A percentile compares a stretch with the other conserved stretches of the same genome.
Conservation (phyloP, 306 rosid species). For the Dryas octopetala region DNA sequence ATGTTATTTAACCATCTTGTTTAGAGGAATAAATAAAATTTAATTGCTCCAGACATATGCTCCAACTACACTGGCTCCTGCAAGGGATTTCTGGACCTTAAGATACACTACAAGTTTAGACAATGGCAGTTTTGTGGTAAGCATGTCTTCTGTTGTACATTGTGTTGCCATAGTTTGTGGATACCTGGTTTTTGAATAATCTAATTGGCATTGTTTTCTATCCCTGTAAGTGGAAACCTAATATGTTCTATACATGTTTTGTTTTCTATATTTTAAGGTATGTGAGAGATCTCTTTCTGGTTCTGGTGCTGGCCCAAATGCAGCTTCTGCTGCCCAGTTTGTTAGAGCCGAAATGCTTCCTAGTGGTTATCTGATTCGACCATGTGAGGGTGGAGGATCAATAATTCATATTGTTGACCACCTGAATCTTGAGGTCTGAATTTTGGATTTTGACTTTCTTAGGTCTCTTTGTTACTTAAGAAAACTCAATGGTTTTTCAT, state of each 20-base stretch:
- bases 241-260: slow-evolving; percentile 2
- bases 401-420: slow-evolving; percentile 97
- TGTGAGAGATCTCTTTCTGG: slow-evolving; percentile 98
- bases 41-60: slow-evolving; percentile 66
- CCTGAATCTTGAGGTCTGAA: slow-evolving; percentile 82
- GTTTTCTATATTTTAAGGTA: slow-evolving; percentile 43
- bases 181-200: neutral
- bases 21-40: slow-evolving; percentile 4
- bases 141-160: slow-evolving; percentile 19
- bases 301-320: slow-evolving; percentile 82
- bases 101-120: slow-evolving; percentile 88
- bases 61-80: slow-evolving; percentile 95
- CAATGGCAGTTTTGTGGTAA: slow-evolving; percentile 92
- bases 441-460: neutral
- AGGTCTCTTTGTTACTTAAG: neutral
- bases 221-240: neutral
- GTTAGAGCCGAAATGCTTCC: slow-evolving; percentile 89
- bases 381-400: slow-evolving; percentile 99
- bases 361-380: slow-evolving; percentile 92
- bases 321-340: slow-evolving; percentile 75
- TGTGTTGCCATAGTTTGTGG: neutral
- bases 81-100: slow-evolving; percentile 97
- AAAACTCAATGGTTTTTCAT: slow-evolving; percentile 10
- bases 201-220: neutral
- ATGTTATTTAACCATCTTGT: neutral